These are phyloP conservation scores for Nidularia sp. DNA, from an alignment of 768 basidiomycete genomes.

Conservation along the genomic window DNA sequence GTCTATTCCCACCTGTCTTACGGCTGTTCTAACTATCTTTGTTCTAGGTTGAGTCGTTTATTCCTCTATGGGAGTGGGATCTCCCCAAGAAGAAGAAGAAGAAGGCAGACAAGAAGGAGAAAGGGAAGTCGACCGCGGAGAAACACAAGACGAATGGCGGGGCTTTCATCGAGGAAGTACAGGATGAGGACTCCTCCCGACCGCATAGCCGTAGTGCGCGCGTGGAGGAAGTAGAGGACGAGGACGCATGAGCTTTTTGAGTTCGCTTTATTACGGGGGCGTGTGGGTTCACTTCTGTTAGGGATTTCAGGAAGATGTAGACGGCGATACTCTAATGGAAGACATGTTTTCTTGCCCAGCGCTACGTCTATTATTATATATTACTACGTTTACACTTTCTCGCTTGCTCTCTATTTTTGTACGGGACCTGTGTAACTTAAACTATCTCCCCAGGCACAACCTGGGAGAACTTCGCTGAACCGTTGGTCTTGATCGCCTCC, in stretches of 20 bases:
- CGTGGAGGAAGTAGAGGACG: slow-evolving; percentile 46
- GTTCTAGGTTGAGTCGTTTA: slow-evolving; percentile 89
- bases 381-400: background rate
- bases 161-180: slow-evolving; percentile 42
- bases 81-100: slow-evolving; percentile 77
- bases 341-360: background rate
- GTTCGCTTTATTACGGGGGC: too few relatives aligned
- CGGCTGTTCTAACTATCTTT: background rate
- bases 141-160: slow-evolving; percentile 38
- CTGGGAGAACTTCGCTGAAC: slow-evolving; percentile 5
- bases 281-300: background rate
- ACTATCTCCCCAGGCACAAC: background rate
- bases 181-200: slow-evolving; percentile 36
- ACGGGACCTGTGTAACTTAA: background rate
- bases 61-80: slow-evolving; percentile 97
- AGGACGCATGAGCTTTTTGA: slow-evolving; percentile 20
- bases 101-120: slow-evolving; percentile 52
- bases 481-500: slow-evolving; percentile 6
- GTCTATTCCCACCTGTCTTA: background rate
- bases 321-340: background rate
- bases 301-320: background rate
- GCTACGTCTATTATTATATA: background rate
- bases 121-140: slow-evolving; percentile 35
- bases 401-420: background rate
- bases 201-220: slow-evolving; percentile 37